phyloP scores from a whole-genome alignment of 345 rosid genomes.

The Crucihimalaya himalaica region DNA sequence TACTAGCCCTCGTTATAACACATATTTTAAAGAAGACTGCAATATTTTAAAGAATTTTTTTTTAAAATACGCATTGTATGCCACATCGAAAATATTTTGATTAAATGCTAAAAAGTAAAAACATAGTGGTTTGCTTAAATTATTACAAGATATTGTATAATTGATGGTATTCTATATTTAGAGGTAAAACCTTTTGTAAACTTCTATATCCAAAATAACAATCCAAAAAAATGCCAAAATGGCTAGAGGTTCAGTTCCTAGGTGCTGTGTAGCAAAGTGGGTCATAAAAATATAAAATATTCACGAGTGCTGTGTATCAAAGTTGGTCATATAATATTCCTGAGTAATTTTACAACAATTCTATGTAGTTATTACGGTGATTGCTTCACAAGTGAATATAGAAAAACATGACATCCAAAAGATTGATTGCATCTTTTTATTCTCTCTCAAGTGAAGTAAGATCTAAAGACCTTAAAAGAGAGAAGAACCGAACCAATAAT shows the following conservation, averaged over 20 bases:
- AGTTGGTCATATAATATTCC: not conserved
- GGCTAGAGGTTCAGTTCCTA: no score
- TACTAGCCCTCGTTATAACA: no score
- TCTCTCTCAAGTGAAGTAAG: constrained; percentile 31
- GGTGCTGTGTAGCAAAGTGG: not conserved
- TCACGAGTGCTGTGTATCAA: not conserved
- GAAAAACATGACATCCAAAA: constrained; percentile 6
- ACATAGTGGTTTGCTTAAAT: no score
- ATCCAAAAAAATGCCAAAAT: not conserved
- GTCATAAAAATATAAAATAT: no score
- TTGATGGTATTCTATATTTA: no score
- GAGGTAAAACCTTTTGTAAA: no score
- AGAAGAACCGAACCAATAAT: constrained; percentile 10
- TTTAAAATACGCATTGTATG: no score
- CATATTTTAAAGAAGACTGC: no score
- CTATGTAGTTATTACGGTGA: not conserved
- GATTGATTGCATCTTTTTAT: constrained; percentile 23
- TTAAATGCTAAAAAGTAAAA: no score
- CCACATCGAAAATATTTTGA: no score
- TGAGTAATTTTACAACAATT: not conserved
- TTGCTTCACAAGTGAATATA: constrained; percentile 1
- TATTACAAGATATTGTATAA: no score
- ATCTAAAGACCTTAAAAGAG: constrained; percentile 18
- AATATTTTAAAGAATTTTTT: no score
- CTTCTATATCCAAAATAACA: not conserved